Conservation (phyloP, 768 basidiomycete species). For the Goffeauzyma gilvescens region DNA sequence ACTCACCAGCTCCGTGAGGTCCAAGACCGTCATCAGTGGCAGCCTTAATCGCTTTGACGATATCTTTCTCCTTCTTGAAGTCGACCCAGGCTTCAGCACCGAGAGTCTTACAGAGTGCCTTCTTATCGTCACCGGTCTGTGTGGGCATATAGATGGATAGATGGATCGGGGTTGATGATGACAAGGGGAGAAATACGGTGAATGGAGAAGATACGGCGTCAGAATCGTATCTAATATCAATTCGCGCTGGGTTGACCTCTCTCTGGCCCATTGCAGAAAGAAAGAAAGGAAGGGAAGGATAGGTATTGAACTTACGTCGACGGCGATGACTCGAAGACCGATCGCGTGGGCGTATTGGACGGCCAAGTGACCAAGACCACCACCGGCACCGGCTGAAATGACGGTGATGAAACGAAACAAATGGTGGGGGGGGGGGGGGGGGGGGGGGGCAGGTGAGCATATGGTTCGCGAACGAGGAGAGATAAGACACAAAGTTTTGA, state of each 20-base stretch:
- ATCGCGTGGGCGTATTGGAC: slow-evolving; percentile 61
- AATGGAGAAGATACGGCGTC: no score
- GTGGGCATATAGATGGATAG: background rate
- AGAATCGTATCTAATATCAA: no score
- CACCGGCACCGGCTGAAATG: slow-evolving; percentile 25
- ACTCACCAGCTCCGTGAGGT: slow-evolving; percentile 51
- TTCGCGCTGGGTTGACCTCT: no score
- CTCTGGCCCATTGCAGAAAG: no score
- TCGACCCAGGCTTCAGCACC: slow-evolving; percentile 57
- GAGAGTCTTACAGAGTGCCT: slow-evolving; percentile 41
- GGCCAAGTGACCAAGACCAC: slow-evolving; percentile 63
- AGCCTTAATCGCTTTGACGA: slow-evolving; percentile 46
- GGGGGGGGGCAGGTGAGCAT: slow-evolving; percentile 49
- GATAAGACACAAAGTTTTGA: slow-evolving; percentile 31
- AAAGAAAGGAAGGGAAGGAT: background rate
- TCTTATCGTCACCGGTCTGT: slow-evolving; percentile 49
- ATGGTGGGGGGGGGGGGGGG: no score
- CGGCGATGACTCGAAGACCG: slow-evolving; percentile 61
- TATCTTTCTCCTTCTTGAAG: slow-evolving; percentile 48
- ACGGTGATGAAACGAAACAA: slow-evolving; percentile 10
- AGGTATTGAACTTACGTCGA: slow-evolving; percentile 36
- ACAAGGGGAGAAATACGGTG: no score
- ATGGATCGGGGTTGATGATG: background rate
- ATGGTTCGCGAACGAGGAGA: no score
- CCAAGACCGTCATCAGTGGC: slow-evolving; percentile 46